Percentiles rank a stretch among this genome's conserved stretches.
phyloP scores from a whole-genome alignment of 2,329 filamentous ascomycete genomes.

The Sarocladiaceae sp. region DNA sequence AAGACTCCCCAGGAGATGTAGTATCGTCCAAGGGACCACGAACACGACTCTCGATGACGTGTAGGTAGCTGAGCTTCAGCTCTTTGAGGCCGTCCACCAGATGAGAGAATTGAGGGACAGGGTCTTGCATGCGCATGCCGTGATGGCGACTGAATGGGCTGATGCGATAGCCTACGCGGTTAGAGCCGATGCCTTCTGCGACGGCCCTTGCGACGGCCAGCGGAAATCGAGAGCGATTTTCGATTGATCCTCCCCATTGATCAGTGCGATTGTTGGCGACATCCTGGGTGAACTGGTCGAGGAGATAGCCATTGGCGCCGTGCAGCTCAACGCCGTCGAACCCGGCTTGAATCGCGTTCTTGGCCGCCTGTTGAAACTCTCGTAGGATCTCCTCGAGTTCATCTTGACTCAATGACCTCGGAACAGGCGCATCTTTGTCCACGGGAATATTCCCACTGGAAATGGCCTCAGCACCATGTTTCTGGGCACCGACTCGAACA shows the following conservation, averaged over 20 bases:
- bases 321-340: conserved; percentile 65
- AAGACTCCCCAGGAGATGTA: conserved; percentile 14
- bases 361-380: conserved; percentile 50
- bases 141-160: conserved; percentile 54
- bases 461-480: conserved; percentile 6
- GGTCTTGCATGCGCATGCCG: conserved; percentile 51
- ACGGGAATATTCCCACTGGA: conserved; percentile 27
- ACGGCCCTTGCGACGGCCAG: conserved; percentile 38
- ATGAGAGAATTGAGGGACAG: conserved; percentile 54
- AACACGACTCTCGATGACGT: conserved; percentile 53
- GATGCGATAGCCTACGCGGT: conserved; percentile 46
- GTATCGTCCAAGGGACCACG: conserved; percentile 22
- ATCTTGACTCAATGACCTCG: conserved; percentile 58
- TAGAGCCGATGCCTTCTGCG: conserved; percentile 36
- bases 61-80: conserved; percentile 51
- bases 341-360: conserved; percentile 54
- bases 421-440: conserved; percentile 45
- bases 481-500: neutral
- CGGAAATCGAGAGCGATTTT: conserved; percentile 43
- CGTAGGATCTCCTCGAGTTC: conserved; percentile 60
- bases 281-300: conserved; percentile 54
- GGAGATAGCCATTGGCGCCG: conserved; percentile 51
- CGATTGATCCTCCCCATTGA: conserved; percentile 44
- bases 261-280: conserved; percentile 45
- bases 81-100: conserved; percentile 45